Conservation (phyloP, 2,329 filamentous ascomycete genomes). For the Colletotrichum limetticola region DNA sequence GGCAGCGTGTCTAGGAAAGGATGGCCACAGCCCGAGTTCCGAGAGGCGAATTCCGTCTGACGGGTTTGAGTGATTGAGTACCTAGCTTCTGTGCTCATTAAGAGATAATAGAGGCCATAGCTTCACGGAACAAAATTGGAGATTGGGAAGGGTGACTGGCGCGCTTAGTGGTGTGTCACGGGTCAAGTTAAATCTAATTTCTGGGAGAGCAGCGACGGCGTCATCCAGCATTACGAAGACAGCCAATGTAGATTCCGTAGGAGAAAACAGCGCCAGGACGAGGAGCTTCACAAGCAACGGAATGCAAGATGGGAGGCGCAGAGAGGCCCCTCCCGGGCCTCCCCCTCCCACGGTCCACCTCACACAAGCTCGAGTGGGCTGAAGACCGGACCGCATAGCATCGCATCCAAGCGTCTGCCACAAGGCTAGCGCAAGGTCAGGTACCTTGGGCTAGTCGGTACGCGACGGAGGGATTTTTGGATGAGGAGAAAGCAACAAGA, state of each 20-base stretch:
- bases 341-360: not conserved
- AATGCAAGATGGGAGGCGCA: not conserved
- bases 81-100: not conserved
- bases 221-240: not conserved
- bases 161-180: slow-evolving; percentile 9
- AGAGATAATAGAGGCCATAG: not conserved
- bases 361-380: not conserved
- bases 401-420: slow-evolving; percentile 14
- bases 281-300: not conserved
- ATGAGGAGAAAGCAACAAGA: not conserved
- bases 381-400: slow-evolving; percentile 5
- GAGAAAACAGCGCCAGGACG: not conserved
- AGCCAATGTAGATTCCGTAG: not conserved
- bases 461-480: not conserved
- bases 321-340: not conserved
- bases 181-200: slow-evolving; percentile 4
- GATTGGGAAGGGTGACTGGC: not conserved
- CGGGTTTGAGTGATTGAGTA: not conserved
- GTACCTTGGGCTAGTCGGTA: not conserved
- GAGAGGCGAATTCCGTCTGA: not conserved
- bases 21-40: not conserved
- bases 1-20: not conserved
- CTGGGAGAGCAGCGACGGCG: not conserved
- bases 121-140: not conserved
- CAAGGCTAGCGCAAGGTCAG: slow-evolving; percentile 10